Base-by-base conservation (phyloP, 768 basidiomycete species). In the Tephrocybe rancida region DNA sequence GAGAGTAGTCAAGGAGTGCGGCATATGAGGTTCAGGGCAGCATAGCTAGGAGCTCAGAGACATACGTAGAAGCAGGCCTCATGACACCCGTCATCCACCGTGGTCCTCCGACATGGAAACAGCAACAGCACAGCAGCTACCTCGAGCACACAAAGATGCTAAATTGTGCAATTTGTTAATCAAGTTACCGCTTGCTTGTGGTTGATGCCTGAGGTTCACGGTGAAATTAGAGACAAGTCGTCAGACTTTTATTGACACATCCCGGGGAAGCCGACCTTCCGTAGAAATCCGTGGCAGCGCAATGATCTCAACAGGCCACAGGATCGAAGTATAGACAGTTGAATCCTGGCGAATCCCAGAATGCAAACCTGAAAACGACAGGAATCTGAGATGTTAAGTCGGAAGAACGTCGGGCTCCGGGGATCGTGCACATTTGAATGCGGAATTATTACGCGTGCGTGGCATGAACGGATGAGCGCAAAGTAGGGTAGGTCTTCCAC, bases 401-500 rank as follows among this genome's bases (percentile, higher is more conserved):
- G 50, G 50, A 32, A 52, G 50, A 52, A 52, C 32, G 35, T 44
- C 34, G 43, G 50, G 43, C 34, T 34, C 42, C 37, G 38, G 48
- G 48, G 27, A 41, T 39, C 24, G 42, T 51, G 24, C 29, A 26
- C 30, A 25, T 29, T 50, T 43, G 41, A 43, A 26, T 18, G 50
- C 50, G 50, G 50, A 34, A 42, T 30, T 32, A 32, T 39, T 44
- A 44, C 43, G 21, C 43, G 25, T 44, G 35, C 29, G 43, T 24
- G 25, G 43, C 35, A 52, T 27, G 25, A 19, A 32, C 50, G 50
- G 19, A 44, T 46, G 39, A 5, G 39, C n/a, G 30, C 30, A 32
- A 37, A 37, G 9, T 37, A 9, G 7, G n/a, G 16, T 5, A 37
- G n/a, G n/a, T 8, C 7, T 18, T n/a, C 51, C 27, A 29, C 29